Percentiles rank a stretch among this genome's conserved stretches.
Evolutionary conservation across 495 filamentous ascomycete species (phyloP).

Genomic region (Penicillium turbatum): DNA sequence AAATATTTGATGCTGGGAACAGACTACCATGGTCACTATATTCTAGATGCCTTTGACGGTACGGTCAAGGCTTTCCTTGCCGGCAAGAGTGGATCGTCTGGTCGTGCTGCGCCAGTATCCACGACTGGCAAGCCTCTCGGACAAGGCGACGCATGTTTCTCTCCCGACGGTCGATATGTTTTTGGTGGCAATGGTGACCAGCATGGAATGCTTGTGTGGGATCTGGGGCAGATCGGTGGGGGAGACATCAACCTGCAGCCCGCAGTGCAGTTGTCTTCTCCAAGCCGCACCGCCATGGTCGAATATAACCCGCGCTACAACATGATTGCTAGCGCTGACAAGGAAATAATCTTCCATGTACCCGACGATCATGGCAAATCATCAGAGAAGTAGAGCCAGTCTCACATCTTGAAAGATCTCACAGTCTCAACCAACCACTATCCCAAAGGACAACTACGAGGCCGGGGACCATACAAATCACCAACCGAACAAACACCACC

Average conservation of each 20-base stretch:
- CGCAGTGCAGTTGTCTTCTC: constrained; percentile 56
- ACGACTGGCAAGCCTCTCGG: constrained; percentile 47
- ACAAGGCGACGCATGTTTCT: constrained; percentile 82
- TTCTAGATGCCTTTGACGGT: constrained; percentile 88
- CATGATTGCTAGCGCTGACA: constrained; percentile 81
- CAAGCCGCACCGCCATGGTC: constrained; percentile 65
- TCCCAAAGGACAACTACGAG: not conserved
- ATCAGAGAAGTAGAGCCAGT: constrained; percentile 29
- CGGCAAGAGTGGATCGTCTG: constrained; percentile 41
- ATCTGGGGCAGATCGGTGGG: constrained; percentile 55
- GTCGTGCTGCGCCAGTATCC: constrained; percentile 44
- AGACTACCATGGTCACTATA: constrained; percentile 72
- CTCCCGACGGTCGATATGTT: constrained; percentile 81
- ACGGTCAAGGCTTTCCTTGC: constrained; percentile 60
- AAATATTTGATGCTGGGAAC: constrained; percentile 80
- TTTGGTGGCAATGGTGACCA: constrained; percentile 69
- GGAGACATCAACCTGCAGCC: constrained; percentile 58
- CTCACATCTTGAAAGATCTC: not conserved
- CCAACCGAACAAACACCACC: too few relatives aligned
- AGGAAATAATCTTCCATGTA: constrained; percentile 85
- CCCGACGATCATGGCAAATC: constrained; percentile 47
- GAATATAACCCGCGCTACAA: constrained; percentile 89
- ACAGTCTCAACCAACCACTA: not conserved
- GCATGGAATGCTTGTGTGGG: constrained; percentile 76
- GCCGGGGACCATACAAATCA: not conserved